phyloP scores from a whole-genome alignment of 2,329 filamentous ascomycete species.

The Aspergillus alliaceus region DNA sequence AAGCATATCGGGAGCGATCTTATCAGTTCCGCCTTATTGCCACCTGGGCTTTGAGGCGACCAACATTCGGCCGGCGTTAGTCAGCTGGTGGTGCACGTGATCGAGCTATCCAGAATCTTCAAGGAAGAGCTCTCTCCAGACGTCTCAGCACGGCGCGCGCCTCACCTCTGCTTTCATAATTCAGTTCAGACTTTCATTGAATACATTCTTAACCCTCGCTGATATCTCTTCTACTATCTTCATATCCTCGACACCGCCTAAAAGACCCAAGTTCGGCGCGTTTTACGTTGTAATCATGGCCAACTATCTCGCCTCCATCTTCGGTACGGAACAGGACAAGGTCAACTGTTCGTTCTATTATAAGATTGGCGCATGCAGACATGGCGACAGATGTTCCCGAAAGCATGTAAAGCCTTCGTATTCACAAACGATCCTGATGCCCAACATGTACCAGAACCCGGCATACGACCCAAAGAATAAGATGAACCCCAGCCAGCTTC shows the following conservation, averaged over 20 bases:
- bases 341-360: conserved; percentile 99
- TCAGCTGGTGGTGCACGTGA: conserved; percentile 23
- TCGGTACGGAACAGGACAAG: conserved; percentile 99
- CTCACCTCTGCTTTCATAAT: not conserved
- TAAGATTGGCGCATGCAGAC: conserved; percentile 98
- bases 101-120: conserved; percentile 40
- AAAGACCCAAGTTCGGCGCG: not conserved
- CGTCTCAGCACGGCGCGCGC: not conserved
- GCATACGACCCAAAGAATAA: conserved; percentile 95
- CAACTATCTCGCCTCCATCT: conserved; percentile 98
- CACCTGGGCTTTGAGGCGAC: conserved; percentile 23
- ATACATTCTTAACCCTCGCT: not conserved
- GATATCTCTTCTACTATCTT: too few species aligned
- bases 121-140: conserved; percentile 19
- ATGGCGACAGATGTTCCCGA: conserved; percentile 95
- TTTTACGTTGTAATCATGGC: conserved; percentile 63
- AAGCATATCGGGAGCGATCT: too few species aligned
- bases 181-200: not conserved
- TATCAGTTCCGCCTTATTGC: not conserved
- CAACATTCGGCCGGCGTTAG: conserved; percentile 22
- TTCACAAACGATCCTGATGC: conserved; percentile 94
- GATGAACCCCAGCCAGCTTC: conserved; percentile 93
- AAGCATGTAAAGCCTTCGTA: conserved; percentile 99
- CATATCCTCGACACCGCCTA: not conserved
- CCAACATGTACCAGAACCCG: conserved; percentile 98